Conservation (phyloP, 352 stramenopile species). For the Phytopythium helicoides region DNA sequence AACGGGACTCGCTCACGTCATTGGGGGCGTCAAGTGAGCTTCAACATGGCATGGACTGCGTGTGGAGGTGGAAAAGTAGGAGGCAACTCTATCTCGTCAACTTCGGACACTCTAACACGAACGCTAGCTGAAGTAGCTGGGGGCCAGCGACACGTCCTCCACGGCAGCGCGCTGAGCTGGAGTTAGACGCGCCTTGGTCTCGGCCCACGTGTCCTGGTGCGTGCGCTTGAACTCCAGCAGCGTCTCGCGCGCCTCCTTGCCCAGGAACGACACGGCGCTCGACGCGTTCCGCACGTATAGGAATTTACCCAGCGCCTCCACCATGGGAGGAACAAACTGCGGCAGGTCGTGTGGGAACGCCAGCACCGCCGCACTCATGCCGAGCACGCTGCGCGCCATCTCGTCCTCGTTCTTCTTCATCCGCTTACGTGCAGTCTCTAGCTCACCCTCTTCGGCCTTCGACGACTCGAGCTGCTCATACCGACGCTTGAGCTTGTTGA, state of each 20-base stretch:
- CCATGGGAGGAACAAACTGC: slow-evolving; percentile 56
- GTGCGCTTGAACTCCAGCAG: slow-evolving; percentile 80
- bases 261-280: slow-evolving; percentile 60
- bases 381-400: slow-evolving; percentile 67
- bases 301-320: slow-evolving; percentile 71
- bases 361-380: slow-evolving; percentile 65
- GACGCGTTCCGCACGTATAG: slow-evolving; percentile 57
- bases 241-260: slow-evolving; percentile 74
- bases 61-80: too few species aligned
- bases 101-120: too few species aligned
- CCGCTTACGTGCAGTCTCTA: background rate
- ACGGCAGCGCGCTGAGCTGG: slow-evolving; percentile 47
- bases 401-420: too few species aligned
- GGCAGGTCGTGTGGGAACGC: slow-evolving; percentile 76
- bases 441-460: slow-evolving; percentile 10
- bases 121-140: slow-evolving; percentile 67
- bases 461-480: slow-evolving; percentile 36
- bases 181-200: slow-evolving; percentile 66
- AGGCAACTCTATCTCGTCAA: too few species aligned
- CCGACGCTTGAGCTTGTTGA: slow-evolving; percentile 55
- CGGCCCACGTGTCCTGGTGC: slow-evolving; percentile 81
- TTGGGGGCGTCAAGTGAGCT: too few species aligned
- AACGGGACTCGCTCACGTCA: too few species aligned
- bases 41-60: too few species aligned
- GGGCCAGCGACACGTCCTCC: slow-evolving; percentile 74